Percentiles rank a stretch among this genome's conserved stretches.
Conservation (phyloP, 192 early-diverging fungal species). For the Podila epicladia region DNA sequence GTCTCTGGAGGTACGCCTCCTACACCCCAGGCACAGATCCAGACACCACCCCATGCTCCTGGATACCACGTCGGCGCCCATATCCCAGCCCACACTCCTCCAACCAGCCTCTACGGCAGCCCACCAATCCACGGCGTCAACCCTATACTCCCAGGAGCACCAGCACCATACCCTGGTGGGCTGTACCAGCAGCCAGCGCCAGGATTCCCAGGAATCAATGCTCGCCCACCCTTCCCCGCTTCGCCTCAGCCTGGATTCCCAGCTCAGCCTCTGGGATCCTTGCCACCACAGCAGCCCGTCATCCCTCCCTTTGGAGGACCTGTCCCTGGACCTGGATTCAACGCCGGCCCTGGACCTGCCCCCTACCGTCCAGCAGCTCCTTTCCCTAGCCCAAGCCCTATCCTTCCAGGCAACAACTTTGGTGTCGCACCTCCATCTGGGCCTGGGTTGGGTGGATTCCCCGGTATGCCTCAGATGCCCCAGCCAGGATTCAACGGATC, state of each 20-base stretch:
- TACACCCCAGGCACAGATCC: constrained; percentile 17
- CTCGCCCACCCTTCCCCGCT: constrained; percentile 11
- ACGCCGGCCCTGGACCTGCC: constrained; percentile 4
- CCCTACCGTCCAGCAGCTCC: constrained; percentile 15
- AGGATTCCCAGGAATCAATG: constrained; percentile 6
- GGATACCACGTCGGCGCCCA: constrained; percentile 21
- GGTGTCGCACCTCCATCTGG: constrained; percentile 1
- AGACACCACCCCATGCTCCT: constrained; percentile 1
- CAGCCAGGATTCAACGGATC: constrained; percentile 8
- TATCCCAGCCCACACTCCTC: constrained; percentile 15
- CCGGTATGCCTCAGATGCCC: constrained; percentile 20
- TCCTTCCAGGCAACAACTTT: constrained; percentile 6
- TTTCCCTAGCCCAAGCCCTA: constrained; percentile 12
- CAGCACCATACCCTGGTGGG: constrained; percentile 20
- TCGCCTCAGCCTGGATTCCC: constrained; percentile 1
- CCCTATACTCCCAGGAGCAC: constrained; percentile 7
- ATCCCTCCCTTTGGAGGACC: constrained; percentile 14
- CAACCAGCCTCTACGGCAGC: constrained; percentile 17
- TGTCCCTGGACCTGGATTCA: constrained; percentile 10
- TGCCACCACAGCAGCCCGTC: background rate
- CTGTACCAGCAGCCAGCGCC: constrained; percentile 20
- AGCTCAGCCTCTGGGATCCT: background rate
- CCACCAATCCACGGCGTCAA: background rate
- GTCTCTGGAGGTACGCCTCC: constrained; percentile 32
- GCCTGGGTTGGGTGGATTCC: constrained; percentile 2